Evolutionary conservation across 2,329 filamentous ascomycete genomes (phyloP).

Genomic region (Penicillium sp.): DNA sequence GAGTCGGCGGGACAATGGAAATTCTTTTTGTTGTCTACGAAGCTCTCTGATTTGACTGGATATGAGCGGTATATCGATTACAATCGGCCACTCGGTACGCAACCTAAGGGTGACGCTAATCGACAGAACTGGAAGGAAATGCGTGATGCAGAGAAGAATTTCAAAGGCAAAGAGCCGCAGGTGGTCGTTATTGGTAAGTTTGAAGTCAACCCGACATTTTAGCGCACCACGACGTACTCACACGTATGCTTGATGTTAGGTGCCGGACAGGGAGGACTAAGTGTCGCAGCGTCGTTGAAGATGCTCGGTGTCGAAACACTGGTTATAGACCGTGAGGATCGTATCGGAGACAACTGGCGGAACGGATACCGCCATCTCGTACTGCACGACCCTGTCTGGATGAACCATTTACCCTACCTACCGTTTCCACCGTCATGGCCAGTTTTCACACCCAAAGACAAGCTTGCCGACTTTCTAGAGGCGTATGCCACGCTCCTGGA

Average conservation of each 20-base stretch:
- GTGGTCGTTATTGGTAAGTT: conserved; percentile 60
- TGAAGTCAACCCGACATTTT: not conserved
- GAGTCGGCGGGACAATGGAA: conserved; percentile 51
- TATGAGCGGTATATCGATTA: conserved; percentile 49
- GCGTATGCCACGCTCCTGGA: conserved; percentile 62
- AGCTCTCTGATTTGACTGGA: conserved; percentile 52
- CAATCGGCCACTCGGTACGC: conserved; percentile 53
- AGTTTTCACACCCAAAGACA: conserved; percentile 68
- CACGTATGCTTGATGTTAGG: conserved; percentile 34
- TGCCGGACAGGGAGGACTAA: conserved; percentile 59
- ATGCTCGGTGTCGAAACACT: conserved; percentile 55
- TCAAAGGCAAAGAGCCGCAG: conserved; percentile 51
- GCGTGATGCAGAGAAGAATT: conserved; percentile 47
- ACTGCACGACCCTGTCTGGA: conserved; percentile 63
- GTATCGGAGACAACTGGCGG: conserved; percentile 63
- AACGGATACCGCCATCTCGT: conserved; percentile 62
- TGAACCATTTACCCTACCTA: conserved; percentile 57
- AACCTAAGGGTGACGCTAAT: conserved; percentile 51
- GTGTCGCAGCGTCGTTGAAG: conserved; percentile 56
- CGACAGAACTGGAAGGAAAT: conserved; percentile 60
- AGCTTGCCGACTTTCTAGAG: conserved; percentile 66
- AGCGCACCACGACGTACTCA: not conserved
- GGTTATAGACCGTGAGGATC: conserved; percentile 56
- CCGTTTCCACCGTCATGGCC: conserved; percentile 64
- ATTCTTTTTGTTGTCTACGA: conserved; percentile 61